Conservation (phyloP, 495 filamentous ascomycete species). For the Aspergillus homomorphus region DNA sequence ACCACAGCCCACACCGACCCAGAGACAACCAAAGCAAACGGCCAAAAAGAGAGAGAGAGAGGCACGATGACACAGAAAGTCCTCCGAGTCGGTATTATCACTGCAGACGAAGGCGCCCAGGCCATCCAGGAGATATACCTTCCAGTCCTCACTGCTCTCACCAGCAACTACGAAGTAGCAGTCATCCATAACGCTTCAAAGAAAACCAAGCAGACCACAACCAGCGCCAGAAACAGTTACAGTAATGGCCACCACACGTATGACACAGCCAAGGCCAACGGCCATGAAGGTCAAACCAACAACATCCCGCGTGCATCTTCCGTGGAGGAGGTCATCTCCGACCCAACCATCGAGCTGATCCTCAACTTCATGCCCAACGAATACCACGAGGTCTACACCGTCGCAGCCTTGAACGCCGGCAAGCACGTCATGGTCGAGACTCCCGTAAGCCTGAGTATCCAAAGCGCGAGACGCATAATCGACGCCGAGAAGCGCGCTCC, state of each 20-base stretch:
- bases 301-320: conserved; percentile 9
- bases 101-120: conserved; percentile 33
- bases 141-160: conserved; percentile 42
- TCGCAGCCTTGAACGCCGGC: conserved; percentile 46
- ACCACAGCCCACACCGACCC: neutral
- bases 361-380: conserved; percentile 51
- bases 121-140: conserved; percentile 51
- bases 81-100: conserved; percentile 47
- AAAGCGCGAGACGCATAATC: conserved; percentile 38
- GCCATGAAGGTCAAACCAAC: neutral
- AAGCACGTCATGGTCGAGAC: conserved; percentile 58
- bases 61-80: conserved; percentile 21
- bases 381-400: conserved; percentile 47
- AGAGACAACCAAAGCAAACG: neutral
- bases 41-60: neutral
- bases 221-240: neutral
- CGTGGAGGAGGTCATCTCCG: conserved; percentile 11
- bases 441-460: conserved; percentile 46
- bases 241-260: conserved; percentile 10
- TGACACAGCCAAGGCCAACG: conserved; percentile 4
- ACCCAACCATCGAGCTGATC: conserved; percentile 45
- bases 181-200: conserved; percentile 43
- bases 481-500: conserved; percentile 30
- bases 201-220: neutral
- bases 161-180: conserved; percentile 34